Percentiles rank a stretch among this genome's conserved stretches.
Conservation (phyloP, 106 monocot species). For the Apostasia shenzhenica region DNA sequence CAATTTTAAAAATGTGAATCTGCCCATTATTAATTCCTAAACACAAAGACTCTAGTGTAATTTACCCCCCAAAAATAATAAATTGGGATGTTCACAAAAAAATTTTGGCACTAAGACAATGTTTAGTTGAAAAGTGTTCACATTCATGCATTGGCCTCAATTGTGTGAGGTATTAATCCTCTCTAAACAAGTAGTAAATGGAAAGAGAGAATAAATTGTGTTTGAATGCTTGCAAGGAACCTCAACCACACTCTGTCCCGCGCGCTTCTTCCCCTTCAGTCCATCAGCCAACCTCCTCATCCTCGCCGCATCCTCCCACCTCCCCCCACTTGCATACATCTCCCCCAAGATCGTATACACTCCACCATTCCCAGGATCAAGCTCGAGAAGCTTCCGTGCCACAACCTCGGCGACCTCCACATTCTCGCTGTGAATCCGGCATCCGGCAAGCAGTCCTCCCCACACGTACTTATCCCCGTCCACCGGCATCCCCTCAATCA, state of each 20-base stretch:
- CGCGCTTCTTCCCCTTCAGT: constrained; percentile 28
- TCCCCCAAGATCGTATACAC: constrained; percentile 50
- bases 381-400: constrained; percentile 18
- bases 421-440: constrained; percentile 45
- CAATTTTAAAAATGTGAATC: too few species aligned
- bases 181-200: too few species aligned
- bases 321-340: constrained; percentile 49
- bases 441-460: constrained; percentile 56
- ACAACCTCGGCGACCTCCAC: constrained; percentile 46
- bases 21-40: too few species aligned
- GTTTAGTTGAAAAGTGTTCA: too few species aligned
- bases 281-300: constrained; percentile 38
- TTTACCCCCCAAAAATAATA: too few species aligned
- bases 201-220: too few species aligned
- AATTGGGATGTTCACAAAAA: too few species aligned
- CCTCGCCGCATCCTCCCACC: constrained; percentile 38
- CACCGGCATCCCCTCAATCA: constrained; percentile 55
- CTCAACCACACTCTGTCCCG: constrained; percentile 30
- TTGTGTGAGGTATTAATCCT: too few species aligned
- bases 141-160: too few species aligned
- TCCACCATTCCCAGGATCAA: constrained; percentile 40
- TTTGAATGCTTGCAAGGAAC: neutral
- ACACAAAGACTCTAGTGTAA: too few species aligned
- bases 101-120: too few species aligned
- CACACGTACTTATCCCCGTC: constrained; percentile 49